Evolutionary conservation across 192 early-diverging fungal species (phyloP), one percentile per base, ranked within the genome.

Genomic region (Coemansia sp.): DNA sequence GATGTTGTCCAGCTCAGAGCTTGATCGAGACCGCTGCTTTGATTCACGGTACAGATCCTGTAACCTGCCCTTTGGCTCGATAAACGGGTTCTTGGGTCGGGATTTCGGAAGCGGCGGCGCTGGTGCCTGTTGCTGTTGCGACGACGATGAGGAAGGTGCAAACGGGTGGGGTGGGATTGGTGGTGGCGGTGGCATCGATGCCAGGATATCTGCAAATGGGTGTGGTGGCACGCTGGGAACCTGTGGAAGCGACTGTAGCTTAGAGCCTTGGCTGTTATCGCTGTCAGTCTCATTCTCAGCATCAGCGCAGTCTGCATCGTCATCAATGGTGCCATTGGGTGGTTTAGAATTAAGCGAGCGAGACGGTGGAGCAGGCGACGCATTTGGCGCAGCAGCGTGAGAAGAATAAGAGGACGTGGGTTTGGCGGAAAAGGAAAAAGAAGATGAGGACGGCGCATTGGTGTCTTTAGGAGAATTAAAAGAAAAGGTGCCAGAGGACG

Each of bases 1-100:
- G 20, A 81, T 68, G 56, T 71, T 71, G 29, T 81, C 78, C 0
- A 81, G 78, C 63, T 81, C 78, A 0, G 78, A 81, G 56, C 78
- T 81, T 16, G 78, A 81, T 45, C 68, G 54, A 33, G 78, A 75
- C 20, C 78, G 78, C 51, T 74, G 73, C 67, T 74, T 75, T 25
- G 72, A 71, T 40, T 80, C 78, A 60, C 69, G 78, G 30, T 38
- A 66, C 60, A 80, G 49, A 11, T 75, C 73, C 31, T 69, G 66
- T 6, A 80, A 32, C 0, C 72, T 72, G 25, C 78, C 78, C 66
- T 75, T 75, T 18, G 69, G 63, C 50, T 52, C 66, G 48, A 25
- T 33, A 25, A 52, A 36, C 20, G 22, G 48, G 32, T 68, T 56
- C 40, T 68, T 68, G 25, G 67, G 45, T 33, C 50, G 36, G n/a